Conservation (phyloP, 192 early-diverging fungal species). For the Backusella australiensis region DNA sequence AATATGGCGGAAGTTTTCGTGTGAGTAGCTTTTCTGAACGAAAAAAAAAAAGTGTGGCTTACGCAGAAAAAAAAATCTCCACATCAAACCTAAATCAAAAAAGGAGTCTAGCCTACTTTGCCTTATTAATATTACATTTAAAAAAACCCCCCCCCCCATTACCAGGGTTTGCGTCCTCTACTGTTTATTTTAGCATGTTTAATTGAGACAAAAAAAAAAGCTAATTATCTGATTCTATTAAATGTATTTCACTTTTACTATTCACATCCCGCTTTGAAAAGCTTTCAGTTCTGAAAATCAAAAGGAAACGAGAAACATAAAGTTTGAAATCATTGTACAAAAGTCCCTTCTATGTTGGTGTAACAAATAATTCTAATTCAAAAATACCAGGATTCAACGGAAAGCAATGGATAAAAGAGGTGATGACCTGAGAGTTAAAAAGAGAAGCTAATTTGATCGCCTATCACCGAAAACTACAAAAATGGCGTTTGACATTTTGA, state of each 20-base stretch:
- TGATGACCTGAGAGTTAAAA: neutral
- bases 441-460: neutral
- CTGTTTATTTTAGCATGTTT: neutral
- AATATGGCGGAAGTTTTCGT: neutral
- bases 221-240: neutral
- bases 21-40: neutral
- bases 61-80: neutral
- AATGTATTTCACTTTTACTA: neutral
- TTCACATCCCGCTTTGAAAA: too few species aligned
- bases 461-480: neutral
- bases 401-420: neutral
- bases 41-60: neutral
- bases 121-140: neutral
- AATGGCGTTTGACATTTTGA: neutral
- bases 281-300: neutral
- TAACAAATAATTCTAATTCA: neutral
- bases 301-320: neutral
- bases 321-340: neutral
- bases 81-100: neutral
- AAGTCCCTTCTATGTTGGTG: neutral
- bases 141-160: neutral
- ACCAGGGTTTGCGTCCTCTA: neutral
- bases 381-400: neutral
- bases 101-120: neutral
- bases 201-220: neutral